phyloP scores from a whole-genome alignment of 345 rosid genomes.

The Syzygium jambos region DNA sequence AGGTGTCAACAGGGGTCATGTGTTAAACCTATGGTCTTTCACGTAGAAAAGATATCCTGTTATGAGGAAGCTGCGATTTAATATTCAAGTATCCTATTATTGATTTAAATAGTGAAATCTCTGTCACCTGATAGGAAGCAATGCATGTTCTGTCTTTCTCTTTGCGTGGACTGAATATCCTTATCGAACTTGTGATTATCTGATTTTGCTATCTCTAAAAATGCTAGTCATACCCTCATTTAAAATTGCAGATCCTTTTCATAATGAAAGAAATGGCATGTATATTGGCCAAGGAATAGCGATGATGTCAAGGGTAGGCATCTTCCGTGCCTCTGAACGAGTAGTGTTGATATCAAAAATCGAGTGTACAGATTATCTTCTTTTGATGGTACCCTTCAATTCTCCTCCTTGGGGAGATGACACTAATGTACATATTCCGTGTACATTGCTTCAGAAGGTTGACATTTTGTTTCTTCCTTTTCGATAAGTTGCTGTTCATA shows the following conservation, averaged over 20 bases:
- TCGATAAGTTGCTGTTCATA: background rate
- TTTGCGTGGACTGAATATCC: background rate
- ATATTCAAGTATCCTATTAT: too few relatives aligned
- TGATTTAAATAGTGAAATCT: too few relatives aligned
- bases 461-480: background rate
- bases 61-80: background rate
- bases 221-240: background rate
- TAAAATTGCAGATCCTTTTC: slow-evolving; percentile 58
- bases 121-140: too few relatives aligned
- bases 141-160: background rate
- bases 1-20: too few relatives aligned
- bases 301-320: slow-evolving; percentile 88
- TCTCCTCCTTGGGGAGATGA: background rate
- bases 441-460: background rate
- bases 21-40: background rate
- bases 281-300: slow-evolving; percentile 91
- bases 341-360: slow-evolving; percentile 73
- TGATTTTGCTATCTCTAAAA: background rate
- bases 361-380: slow-evolving; percentile 74
- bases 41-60: background rate
- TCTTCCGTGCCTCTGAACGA: slow-evolving; percentile 75
- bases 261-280: slow-evolving; percentile 63
- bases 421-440: background rate
- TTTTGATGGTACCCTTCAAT: slow-evolving; percentile 51
- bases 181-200: background rate